These are phyloP conservation scores for Beauveria bassiana DNA, from an alignment of 2,329 filamentous ascomycete genomes.

Conservation along the genomic window DNA sequence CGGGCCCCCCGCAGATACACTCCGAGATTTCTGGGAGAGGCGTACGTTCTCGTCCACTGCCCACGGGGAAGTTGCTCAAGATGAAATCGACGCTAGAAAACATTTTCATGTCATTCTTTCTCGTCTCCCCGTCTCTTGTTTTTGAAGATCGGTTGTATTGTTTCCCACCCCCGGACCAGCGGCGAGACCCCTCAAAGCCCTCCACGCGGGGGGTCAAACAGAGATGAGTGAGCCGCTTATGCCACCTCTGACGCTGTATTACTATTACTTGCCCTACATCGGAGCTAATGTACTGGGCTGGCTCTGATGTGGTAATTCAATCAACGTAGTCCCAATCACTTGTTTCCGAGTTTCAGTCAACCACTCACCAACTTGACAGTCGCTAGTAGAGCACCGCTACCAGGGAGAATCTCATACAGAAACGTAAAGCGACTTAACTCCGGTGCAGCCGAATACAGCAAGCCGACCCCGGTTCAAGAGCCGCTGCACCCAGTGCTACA, in stretches of 20 bases:
- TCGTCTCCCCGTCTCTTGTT: neutral
- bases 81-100: conserved; percentile 2
- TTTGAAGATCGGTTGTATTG: neutral
- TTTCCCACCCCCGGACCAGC: neutral
- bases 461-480: neutral
- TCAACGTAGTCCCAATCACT: no score
- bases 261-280: neutral
- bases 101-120: neutral
- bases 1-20: neutral
- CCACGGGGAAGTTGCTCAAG: neutral
- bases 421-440: neutral
- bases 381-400: no score
- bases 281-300: conserved; percentile 3
- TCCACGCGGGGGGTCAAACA: neutral
- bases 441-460: neutral
- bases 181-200: neutral
- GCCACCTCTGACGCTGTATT: conserved; percentile 8
- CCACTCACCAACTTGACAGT: no score
- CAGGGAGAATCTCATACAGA: no score
- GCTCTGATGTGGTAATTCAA: no score
- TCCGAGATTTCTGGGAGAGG: conserved; percentile 2
- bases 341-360: no score
- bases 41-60: neutral
- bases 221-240: conserved; percentile 7
- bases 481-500: neutral